phyloP scores from a whole-genome alignment of 2,329 filamentous ascomycete species.

The Sclerotinia nivalis region DNA sequence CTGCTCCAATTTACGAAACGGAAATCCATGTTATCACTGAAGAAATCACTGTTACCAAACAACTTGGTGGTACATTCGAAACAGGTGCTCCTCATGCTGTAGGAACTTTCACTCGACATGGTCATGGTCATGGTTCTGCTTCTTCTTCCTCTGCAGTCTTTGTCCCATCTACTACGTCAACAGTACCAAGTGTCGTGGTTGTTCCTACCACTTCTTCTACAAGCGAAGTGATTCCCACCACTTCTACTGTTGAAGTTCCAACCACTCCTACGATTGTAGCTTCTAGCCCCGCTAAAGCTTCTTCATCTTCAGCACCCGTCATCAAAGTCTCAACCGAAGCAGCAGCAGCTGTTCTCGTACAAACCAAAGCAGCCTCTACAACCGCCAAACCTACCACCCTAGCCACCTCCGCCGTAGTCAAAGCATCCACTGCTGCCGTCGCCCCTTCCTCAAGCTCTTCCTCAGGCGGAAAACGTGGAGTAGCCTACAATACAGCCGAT shows the following conservation, averaged over 20 bases:
- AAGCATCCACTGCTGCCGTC: constrained; percentile 14
- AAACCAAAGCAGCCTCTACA: constrained; percentile 17
- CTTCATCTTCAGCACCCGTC: constrained; percentile 21
- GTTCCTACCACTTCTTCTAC: not conserved
- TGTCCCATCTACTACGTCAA: constrained; percentile 4
- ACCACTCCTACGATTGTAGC: constrained; percentile 3
- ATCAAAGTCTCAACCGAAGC: not conserved
- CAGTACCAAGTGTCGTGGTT: constrained; percentile 1
- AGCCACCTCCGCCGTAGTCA: constrained; percentile 3
- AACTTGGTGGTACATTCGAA: constrained; percentile 29
- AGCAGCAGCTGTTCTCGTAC: constrained; percentile 20
- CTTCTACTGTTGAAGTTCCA: not conserved
- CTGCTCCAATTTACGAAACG: constrained; percentile 30
- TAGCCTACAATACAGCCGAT: constrained; percentile 63
- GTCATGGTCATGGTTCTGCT: not conserved
- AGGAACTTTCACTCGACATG: constrained; percentile 30
- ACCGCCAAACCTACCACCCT: constrained; percentile 20
- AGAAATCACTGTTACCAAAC: constrained; percentile 32
- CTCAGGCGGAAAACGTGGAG: constrained; percentile 55
- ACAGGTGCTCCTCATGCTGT: constrained; percentile 31
- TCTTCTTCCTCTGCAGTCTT: constrained; percentile 25
- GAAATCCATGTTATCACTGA: constrained; percentile 34
- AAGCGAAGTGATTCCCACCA: not conserved
- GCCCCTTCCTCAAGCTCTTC: constrained; percentile 15
- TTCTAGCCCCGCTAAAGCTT: not conserved